phyloP scores from a whole-genome alignment of 441 rosid species.

The Capsella rubella region DNA sequence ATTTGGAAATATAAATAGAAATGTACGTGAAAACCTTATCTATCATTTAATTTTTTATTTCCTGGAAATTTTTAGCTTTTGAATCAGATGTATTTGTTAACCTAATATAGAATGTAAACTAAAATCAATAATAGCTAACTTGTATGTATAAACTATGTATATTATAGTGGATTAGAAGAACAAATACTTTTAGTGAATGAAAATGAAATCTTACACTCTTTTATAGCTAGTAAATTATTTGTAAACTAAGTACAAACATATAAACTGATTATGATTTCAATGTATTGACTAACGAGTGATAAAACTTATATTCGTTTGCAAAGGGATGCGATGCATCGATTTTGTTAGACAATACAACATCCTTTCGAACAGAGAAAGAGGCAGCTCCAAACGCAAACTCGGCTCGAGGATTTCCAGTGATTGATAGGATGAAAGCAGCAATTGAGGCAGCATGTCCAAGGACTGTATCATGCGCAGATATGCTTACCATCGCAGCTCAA shows the following conservation, averaged over 20 bases:
- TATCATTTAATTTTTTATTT: background rate
- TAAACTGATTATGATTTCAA: background rate
- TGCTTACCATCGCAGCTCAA: constrained; percentile 54
- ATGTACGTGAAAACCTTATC: background rate
- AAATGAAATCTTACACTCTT: background rate
- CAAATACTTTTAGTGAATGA: background rate
- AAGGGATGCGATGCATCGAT: constrained; percentile 81
- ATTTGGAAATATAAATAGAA: background rate
- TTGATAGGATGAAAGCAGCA: constrained; percentile 55
- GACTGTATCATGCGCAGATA: constrained; percentile 57
- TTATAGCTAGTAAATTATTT: background rate
- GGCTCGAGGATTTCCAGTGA: constrained; percentile 38
- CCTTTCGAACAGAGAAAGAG: constrained; percentile 58
- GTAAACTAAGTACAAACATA: too few species aligned
- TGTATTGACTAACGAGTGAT: background rate
- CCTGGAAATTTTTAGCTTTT: too few species aligned
- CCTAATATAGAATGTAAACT: background rate
- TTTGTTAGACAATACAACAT: constrained; percentile 56
- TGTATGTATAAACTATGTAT: background rate
- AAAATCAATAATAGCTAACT: background rate
- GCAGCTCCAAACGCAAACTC: constrained; percentile 39
- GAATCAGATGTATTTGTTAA: background rate
- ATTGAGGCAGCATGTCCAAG: constrained; percentile 50
- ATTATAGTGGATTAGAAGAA: background rate
- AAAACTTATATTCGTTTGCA: background rate